A percentile compares a stretch with the other conserved stretches of the same genome.
These are phyloP conservation scores for Citrus mangshanensis DNA, from an alignment of 345 rosid species.

Conservation along the genomic window DNA sequence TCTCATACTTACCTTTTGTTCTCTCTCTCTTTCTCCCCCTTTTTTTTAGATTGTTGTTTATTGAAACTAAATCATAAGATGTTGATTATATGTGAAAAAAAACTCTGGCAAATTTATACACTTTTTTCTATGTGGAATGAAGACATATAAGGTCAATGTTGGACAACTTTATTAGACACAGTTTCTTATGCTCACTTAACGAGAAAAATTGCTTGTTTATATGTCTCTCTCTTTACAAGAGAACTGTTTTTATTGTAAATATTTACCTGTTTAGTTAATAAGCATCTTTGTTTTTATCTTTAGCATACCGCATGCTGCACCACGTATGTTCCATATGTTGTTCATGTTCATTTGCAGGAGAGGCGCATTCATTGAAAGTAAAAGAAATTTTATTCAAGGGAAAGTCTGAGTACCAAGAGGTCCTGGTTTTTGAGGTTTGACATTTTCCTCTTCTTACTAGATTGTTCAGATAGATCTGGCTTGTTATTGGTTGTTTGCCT, in stretches of 20 bases:
- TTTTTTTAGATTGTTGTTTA: neutral
- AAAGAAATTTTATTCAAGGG: slow-evolving; percentile 62
- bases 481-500: neutral
- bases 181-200: neutral
- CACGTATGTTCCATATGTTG: neutral
- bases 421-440: slow-evolving; percentile 84
- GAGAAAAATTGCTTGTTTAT: neutral
- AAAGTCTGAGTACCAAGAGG: slow-evolving; percentile 88
- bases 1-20: neutral
- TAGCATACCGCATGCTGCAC: neutral
- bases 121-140: neutral
- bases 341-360: slow-evolving; percentile 49
- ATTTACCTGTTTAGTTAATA: neutral
- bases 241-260: neutral
- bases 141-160: neutral
- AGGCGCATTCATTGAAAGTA: slow-evolving; percentile 90
- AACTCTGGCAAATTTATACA: neutral
- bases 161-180: neutral
- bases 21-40: neutral
- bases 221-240: neutral
- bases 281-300: neutral
- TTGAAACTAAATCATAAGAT: neutral
- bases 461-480: neutral
- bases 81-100: neutral
- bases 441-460: slow-evolving; percentile 6